Percentiles rank a stretch among this genome's conserved stretches.
These are phyloP conservation scores for Exsudoporus floridanus DNA, from an alignment of 1,284 basidiomycete species.

Conservation along the genomic window DNA sequence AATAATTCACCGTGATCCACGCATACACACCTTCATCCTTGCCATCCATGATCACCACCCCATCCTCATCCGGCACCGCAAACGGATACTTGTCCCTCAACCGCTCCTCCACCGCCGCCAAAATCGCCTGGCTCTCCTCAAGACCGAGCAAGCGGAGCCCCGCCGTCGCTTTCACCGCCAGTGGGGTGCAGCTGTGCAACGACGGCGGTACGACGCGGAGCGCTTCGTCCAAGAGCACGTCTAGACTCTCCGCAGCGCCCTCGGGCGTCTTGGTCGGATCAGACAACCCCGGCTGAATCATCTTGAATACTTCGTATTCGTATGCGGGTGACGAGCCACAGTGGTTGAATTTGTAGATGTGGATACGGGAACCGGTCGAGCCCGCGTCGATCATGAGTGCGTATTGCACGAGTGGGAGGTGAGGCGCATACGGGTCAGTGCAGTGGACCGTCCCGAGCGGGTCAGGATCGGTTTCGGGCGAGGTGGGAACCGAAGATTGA, in stretches of 20 bases:
- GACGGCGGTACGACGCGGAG: slow-evolving; percentile 70
- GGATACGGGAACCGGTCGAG: slow-evolving; percentile 94
- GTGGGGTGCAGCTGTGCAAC: slow-evolving; percentile 77
- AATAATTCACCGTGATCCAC: slow-evolving; percentile 98
- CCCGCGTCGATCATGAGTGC: slow-evolving; percentile 98
- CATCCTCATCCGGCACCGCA: slow-evolving; percentile 58
- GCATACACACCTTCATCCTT: slow-evolving; percentile 96
- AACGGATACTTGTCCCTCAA: slow-evolving; percentile 76
- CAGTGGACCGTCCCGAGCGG: slow-evolving; percentile 67
- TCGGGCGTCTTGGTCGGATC: slow-evolving; percentile 47
- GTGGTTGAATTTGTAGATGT: slow-evolving; percentile 98
- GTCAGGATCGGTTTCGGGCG: slow-evolving; percentile 65
- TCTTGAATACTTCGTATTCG: slow-evolving; percentile 93
- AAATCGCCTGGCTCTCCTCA: slow-evolving; percentile 69
- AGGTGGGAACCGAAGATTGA: slow-evolving; percentile 38
- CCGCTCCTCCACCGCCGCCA: slow-evolving; percentile 71
- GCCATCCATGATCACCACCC: slow-evolving; percentile 92
- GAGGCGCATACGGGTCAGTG: slow-evolving; percentile 49
- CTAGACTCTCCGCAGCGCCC: slow-evolving; percentile 79
- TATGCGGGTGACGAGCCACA: slow-evolving; percentile 77
- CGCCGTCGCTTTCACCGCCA: slow-evolving; percentile 95
- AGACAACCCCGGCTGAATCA: slow-evolving; percentile 82
- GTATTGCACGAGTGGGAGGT: slow-evolving; percentile 75
- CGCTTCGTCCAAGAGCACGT: slow-evolving; percentile 81
- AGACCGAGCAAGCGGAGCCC: slow-evolving; percentile 80